Percentiles rank a stretch among this genome's conserved stretches.
Evolutionary conservation across 2,329 filamentous ascomycete genomes (phyloP).

Genomic region (Paecilomyces fulvus): DNA sequence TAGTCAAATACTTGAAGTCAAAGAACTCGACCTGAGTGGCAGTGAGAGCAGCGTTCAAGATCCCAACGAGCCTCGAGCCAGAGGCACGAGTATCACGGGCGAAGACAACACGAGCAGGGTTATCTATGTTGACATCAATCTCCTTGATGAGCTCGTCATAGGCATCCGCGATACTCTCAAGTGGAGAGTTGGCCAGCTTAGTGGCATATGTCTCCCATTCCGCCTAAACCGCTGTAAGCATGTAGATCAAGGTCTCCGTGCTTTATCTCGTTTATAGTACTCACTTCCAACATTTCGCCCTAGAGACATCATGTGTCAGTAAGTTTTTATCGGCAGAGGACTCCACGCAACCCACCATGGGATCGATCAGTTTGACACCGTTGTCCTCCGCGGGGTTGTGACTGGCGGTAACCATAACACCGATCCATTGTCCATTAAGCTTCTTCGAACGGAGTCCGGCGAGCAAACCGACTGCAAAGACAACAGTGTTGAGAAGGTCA

Average conservation of each 20-base stretch:
- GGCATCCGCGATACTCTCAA: conserved; percentile 65
- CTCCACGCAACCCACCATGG: conserved; percentile 51
- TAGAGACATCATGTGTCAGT: conserved; percentile 19
- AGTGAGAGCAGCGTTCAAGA: conserved; percentile 70
- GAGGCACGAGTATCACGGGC: conserved; percentile 90
- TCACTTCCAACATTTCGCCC: conserved; percentile 92
- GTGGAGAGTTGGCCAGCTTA: conserved; percentile 72
- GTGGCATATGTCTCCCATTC: conserved; percentile 91
- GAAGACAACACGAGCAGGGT: conserved; percentile 73
- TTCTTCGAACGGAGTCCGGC: conserved; percentile 84
- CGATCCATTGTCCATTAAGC: conserved; percentile 81
- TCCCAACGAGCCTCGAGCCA: conserved; percentile 70
- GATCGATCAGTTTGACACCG: conserved; percentile 92
- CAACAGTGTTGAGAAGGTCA: conserved; percentile 79
- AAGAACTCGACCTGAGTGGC: conserved; percentile 65
- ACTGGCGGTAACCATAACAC: conserved; percentile 92
- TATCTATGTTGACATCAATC: conserved; percentile 64
- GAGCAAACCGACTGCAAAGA: conserved; percentile 85
- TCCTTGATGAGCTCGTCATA: conserved; percentile 69
- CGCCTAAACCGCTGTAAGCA: conserved; percentile 35
- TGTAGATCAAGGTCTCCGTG: conserved; percentile 8
- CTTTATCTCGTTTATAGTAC: conserved; percentile 6
- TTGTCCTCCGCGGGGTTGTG: conserved; percentile 89
- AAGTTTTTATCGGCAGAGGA: conserved; percentile 4
- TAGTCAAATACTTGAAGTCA: conserved; percentile 88